Evolutionary conservation across 2,329 filamentous ascomycete genomes (phyloP), one percentile per base, ranked within the genome.

Genomic region (Ophiocordyceps unilateralis): DNA sequence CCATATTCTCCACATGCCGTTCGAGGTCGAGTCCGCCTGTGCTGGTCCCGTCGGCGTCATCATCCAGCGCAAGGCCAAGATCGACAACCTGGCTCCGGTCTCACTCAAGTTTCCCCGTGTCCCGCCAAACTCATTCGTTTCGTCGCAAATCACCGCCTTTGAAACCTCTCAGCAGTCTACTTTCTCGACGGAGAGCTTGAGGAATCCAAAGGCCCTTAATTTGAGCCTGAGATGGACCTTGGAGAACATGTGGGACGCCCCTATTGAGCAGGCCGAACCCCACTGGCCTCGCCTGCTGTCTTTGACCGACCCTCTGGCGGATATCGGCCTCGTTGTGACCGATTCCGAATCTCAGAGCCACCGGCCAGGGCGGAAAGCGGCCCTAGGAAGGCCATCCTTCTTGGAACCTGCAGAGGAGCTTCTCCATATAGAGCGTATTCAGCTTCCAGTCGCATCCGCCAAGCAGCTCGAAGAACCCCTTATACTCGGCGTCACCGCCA

Each of bases 1-100:
- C 55, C 84, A 98, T 69, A 76, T 94, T 45, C 72, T 96, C 40
- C 86, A 94, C 58, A 76, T 98, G 55, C 89, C 89, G 2, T 98
- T 98, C 55, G 88, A 96, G 62, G 83, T 95, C 37, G 86, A 94
- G 56, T 77, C 77, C 43, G 87, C 84, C 24, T 85, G 88, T 58
- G 78, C 89, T 30, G 83, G 84, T 12, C 83, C 87, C 6, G 70
- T 77, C 26, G 91, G 91, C 22, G 71, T 96, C 41, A 72, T 98
- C 19, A 76, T 98, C 44, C 89, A 96, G 60, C 74, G 88, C 47
- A 93, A 82, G 56, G 67, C 79, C 37, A 69, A 68, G 45, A 57
- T 64, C 10, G 69, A 75, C 45, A 69, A 59, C 45, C 53, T 65
- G 10, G 62, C 65, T 2, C 63, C 73, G 6, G 63, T 74, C 20